phyloP scores from a whole-genome alignment of 2,329 filamentous ascomycete genomes.

The Fusarium praegraminearum region DNA sequence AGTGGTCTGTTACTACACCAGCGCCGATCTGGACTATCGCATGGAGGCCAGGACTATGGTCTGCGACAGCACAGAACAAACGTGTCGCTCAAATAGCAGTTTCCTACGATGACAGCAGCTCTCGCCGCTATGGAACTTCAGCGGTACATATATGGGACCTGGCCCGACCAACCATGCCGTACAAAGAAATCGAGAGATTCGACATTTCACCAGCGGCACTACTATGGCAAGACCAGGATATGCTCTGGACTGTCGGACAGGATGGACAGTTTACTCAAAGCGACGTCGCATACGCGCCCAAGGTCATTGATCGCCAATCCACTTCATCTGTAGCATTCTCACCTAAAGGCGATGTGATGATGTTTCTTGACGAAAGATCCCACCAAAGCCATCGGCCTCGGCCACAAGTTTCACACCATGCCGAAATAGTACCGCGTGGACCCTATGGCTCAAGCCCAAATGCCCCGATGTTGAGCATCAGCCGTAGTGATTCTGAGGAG shows the following conservation, averaged over 20 bases:
- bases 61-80: slow-evolving; percentile 70
- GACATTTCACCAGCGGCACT: slow-evolving; percentile 68
- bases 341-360: slow-evolving; percentile 68
- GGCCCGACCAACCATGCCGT: slow-evolving; percentile 74
- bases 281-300: slow-evolving; percentile 73
- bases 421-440: slow-evolving; percentile 53
- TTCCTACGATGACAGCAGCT: slow-evolving; percentile 68
- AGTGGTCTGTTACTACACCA: slow-evolving; percentile 70
- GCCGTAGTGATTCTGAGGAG: slow-evolving; percentile 74
- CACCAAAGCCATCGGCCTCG: slow-evolving; percentile 57
- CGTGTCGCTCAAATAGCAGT: slow-evolving; percentile 72
- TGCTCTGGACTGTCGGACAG: slow-evolving; percentile 73
- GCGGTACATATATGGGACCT: slow-evolving; percentile 76
- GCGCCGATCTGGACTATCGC: slow-evolving; percentile 69
- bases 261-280: slow-evolving; percentile 74
- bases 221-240: slow-evolving; percentile 73
- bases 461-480: slow-evolving; percentile 65
- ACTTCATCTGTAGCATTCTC: slow-evolving; percentile 73
- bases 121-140: slow-evolving; percentile 66
- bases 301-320: slow-evolving; percentile 71
- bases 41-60: slow-evolving; percentile 75
- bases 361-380: slow-evolving; percentile 71
- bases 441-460: slow-evolving; percentile 63
- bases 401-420: slow-evolving; percentile 53
- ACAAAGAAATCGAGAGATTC: slow-evolving; percentile 73